phyloP scores from a whole-genome alignment of 2,329 filamentous ascomycete species.

The Ophiostoma novo-ulmi region DNA sequence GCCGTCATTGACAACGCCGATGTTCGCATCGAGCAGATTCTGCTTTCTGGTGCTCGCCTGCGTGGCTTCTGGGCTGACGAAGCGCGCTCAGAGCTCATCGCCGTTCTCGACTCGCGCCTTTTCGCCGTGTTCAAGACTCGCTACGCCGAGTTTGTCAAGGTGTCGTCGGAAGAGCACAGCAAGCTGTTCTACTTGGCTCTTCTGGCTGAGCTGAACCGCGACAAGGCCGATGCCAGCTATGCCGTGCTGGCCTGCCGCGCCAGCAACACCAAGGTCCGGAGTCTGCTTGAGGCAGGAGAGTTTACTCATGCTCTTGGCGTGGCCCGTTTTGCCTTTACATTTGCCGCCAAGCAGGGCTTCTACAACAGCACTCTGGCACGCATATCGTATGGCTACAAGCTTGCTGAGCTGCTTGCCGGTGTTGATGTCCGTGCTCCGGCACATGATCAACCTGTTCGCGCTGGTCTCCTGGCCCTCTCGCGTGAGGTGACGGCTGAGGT shows the following conservation, averaged over 20 bases:
- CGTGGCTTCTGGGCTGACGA: slow-evolving; percentile 35
- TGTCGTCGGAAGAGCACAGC: slow-evolving; percentile 32
- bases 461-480: slow-evolving; percentile 37
- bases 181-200: slow-evolving; percentile 40
- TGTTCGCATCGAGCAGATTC: slow-evolving; percentile 32
- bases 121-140: slow-evolving; percentile 37
- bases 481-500: slow-evolving; percentile 40
- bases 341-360: slow-evolving; percentile 39
- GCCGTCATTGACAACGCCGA: slow-evolving; percentile 30
- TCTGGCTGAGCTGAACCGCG: slow-evolving; percentile 37
- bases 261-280: slow-evolving; percentile 34
- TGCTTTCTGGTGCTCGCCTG: slow-evolving; percentile 39
- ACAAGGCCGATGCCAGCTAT: slow-evolving; percentile 34
- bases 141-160: slow-evolving; percentile 32
- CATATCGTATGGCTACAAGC: slow-evolving; percentile 42
- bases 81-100: slow-evolving; percentile 32
- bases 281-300: slow-evolving; percentile 38
- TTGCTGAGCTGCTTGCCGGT: slow-evolving; percentile 43
- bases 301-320: slow-evolving; percentile 41
- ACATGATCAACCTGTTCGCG: slow-evolving; percentile 33
- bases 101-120: slow-evolving; percentile 37
- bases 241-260: slow-evolving; percentile 38
- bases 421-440: slow-evolving; percentile 37
- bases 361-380: slow-evolving; percentile 37
- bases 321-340: slow-evolving; percentile 40